A percentile compares a stretch with the other conserved stretches of the same genome.
Conservation (phyloP, 2,329 filamentous ascomycete genomes). For the Colletotrichum sidae region DNA sequence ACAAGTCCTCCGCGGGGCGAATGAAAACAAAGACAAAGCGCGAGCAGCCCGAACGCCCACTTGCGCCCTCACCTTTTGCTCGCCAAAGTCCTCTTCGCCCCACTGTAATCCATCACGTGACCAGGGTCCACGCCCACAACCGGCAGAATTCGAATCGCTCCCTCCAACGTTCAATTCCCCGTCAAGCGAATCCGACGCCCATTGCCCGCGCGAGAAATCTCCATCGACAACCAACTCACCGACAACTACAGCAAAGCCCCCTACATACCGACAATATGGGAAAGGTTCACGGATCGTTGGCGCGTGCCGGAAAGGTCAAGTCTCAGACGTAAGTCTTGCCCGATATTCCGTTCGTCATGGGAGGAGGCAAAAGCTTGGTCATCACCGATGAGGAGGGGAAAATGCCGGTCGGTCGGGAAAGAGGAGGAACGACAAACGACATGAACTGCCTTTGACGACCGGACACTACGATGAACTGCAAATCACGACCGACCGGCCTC, state of each 20-base stretch:
- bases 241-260: slow-evolving; percentile 37
- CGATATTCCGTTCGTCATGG: slow-evolving; percentile 1
- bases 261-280: slow-evolving; percentile 45
- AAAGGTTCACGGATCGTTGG: slow-evolving; percentile 86
- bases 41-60: not conserved
- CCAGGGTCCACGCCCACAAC: slow-evolving; percentile 33
- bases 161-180: slow-evolving; percentile 12
- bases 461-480: slow-evolving; percentile 1
- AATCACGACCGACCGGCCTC: slow-evolving; percentile 1
- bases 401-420: slow-evolving; percentile 3
- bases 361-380: slow-evolving; percentile 17
- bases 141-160: slow-evolving; percentile 29
- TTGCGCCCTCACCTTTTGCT: slow-evolving; percentile 29
- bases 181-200: slow-evolving; percentile 22
- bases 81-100: slow-evolving; percentile 16
- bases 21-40: slow-evolving; percentile 5
- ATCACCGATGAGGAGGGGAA: slow-evolving; percentile 19
- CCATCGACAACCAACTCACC: slow-evolving; percentile 37
- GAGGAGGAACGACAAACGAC: not conserved
- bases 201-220: slow-evolving; percentile 26
- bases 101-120: slow-evolving; percentile 31
- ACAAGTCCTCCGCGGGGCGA: slow-evolving; percentile 13
- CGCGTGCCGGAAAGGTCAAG: slow-evolving; percentile 98
- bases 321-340: slow-evolving; percentile 75
- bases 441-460: not conserved